A percentile compares a stretch with the other conserved stretches of the same genome.
phyloP scores from a whole-genome alignment of 2,329 filamentous ascomycete species.

The Trichocomaceae sp. region DNA sequence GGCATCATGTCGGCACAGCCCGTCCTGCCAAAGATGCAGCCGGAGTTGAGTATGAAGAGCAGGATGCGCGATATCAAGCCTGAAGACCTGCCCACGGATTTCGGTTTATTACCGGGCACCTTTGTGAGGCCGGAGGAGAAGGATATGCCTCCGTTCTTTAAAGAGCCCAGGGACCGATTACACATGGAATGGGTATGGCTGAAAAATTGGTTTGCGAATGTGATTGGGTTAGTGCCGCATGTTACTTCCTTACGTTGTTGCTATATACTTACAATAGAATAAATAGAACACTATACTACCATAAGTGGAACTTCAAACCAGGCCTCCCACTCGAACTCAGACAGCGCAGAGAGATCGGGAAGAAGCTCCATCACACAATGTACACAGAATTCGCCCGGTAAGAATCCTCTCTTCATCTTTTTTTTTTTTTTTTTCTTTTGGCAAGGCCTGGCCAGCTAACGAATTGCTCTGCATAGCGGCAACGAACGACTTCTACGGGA shows the following conservation, averaged over 20 bases:
- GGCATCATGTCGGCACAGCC: constrained; percentile 16
- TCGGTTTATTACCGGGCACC: constrained; percentile 42
- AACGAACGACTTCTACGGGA: constrained; percentile 30
- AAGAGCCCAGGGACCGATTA: constrained; percentile 29
- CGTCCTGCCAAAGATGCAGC: constrained; percentile 23
- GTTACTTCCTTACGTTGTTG: constrained; percentile 13
- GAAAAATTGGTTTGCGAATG: constrained; percentile 29
- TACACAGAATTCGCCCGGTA: constrained; percentile 44
- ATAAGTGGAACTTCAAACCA: constrained; percentile 26
- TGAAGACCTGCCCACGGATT: constrained; percentile 35
- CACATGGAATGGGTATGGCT: constrained; percentile 37
- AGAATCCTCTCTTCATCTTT: no score
- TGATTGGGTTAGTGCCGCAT: constrained; percentile 27
- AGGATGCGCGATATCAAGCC: constrained; percentile 26
- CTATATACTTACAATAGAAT: background rate
- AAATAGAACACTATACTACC: constrained; percentile 26
- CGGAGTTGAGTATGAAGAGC: constrained; percentile 36
- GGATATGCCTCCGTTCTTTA: constrained; percentile 37
- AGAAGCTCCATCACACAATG: constrained; percentile 40
- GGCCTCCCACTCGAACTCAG: constrained; percentile 29
- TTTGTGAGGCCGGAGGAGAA: constrained; percentile 34
- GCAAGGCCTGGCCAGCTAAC: constrained; percentile 3
- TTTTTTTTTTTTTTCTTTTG: no score
- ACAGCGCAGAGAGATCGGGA: constrained; percentile 32
- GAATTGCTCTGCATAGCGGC: constrained; percentile 20